Evolutionary conservation across 1,284 basidiomycete species (phyloP).

Genomic region (Malassezia globosa): DNA sequence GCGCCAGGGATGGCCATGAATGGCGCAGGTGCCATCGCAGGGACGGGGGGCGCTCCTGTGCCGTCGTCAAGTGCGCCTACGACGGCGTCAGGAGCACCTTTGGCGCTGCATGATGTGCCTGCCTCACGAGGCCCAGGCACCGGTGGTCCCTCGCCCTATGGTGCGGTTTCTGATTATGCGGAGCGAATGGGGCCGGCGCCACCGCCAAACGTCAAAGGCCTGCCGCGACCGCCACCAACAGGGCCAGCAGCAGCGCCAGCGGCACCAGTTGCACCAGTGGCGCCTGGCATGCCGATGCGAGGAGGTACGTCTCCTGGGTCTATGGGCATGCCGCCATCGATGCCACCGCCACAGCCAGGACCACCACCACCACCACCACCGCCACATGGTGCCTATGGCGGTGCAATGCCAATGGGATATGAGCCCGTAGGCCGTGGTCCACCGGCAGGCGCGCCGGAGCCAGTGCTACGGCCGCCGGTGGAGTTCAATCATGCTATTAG

Average conservation of each 20-base stretch:
- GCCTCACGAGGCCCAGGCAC: too few relatives aligned
- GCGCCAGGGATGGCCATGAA: not conserved
- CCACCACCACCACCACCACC: not conserved
- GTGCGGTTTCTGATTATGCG: too few relatives aligned
- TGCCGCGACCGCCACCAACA: too few relatives aligned
- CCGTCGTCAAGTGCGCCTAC: too few relatives aligned
- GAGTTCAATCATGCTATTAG: slow-evolving; percentile 97
- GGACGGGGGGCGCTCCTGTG: too few relatives aligned
- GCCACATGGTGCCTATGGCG: not conserved
- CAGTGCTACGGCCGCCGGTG: slow-evolving; percentile 48
- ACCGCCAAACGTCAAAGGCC: too few relatives aligned
- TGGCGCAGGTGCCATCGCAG: too few relatives aligned
- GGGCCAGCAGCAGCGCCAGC: not conserved
- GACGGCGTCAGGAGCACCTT: too few relatives aligned
- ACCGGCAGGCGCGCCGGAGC: slow-evolving; percentile 16
- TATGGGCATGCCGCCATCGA: not conserved
- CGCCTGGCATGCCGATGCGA: too few relatives aligned
- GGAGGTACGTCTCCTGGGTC: not conserved
- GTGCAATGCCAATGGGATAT: slow-evolving; percentile 1
- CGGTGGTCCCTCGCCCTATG: too few relatives aligned
- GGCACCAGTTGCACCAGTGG: too few relatives aligned
- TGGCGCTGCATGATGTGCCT: slow-evolving; percentile 24
- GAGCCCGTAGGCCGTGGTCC: slow-evolving; percentile 19
- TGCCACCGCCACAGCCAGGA: not conserved
- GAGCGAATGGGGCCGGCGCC: slow-evolving; percentile 22